These are phyloP conservation scores for Auricularia cornea DNA, from an alignment of 768 basidiomycete genomes.

Conservation along the genomic window DNA sequence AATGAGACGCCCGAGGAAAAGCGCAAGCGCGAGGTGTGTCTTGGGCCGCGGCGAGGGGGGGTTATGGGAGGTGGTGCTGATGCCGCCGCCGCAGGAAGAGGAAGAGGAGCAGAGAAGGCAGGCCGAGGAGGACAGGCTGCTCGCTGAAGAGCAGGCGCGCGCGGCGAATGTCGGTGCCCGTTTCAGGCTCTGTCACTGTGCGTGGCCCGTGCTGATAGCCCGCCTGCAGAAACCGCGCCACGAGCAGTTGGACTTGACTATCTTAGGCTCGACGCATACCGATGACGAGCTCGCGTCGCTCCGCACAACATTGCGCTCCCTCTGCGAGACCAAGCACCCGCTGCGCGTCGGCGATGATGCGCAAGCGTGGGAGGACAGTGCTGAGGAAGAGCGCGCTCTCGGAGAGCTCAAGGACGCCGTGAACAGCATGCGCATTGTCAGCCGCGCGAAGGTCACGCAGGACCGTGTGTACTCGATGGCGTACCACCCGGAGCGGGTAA, in stretches of 20 bases:
- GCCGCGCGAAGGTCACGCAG: constrained; percentile 73
- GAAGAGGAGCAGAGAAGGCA: constrained; percentile 39
- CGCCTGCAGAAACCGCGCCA: constrained; percentile 43
- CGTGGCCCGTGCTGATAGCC: background rate
- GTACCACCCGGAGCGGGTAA: constrained; percentile 63
- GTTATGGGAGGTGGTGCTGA: background rate
- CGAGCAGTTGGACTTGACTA: constrained; percentile 51
- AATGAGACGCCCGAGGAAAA: constrained; percentile 60
- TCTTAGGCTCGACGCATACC: constrained; percentile 43
- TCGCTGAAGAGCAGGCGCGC: constrained; percentile 53
- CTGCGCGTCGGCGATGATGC: constrained; percentile 25
- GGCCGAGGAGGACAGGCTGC: constrained; percentile 54
- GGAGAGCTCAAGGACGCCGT: constrained; percentile 47
- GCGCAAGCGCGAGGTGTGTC: constrained; percentile 55
- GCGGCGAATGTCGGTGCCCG: constrained; percentile 39
- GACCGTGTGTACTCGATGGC: constrained; percentile 68
- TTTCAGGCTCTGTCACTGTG: background rate
- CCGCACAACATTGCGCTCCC: constrained; percentile 33
- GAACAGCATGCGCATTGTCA: constrained; percentile 50
- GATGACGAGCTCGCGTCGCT: constrained; percentile 41
- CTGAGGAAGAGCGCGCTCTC: constrained; percentile 41
- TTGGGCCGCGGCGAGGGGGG: too few species aligned
- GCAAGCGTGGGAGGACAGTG: constrained; percentile 29
- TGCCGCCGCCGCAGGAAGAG: constrained; percentile 31
- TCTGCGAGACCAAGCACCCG: constrained; percentile 30